Conservation (phyloP, 306 rosid genomes). For the Cicer yamashitae region DNA sequence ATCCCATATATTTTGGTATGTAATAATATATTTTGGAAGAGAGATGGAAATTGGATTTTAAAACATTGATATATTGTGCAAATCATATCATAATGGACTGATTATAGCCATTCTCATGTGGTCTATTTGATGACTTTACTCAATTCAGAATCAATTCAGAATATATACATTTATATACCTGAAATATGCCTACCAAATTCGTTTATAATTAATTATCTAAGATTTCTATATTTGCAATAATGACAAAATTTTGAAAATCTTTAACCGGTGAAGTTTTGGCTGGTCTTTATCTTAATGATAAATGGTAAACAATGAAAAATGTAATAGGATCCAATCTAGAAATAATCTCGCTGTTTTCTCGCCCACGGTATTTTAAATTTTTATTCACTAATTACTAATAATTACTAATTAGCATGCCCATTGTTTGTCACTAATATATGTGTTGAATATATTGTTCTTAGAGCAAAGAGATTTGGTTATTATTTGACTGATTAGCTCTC, state of each 20-base stretch:
- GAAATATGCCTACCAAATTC: constrained; percentile 35
- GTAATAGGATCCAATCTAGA: not conserved
- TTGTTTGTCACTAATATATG: not conserved
- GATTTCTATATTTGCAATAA: constrained; percentile 16
- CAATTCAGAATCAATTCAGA: constrained; percentile 34
- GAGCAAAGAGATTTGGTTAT: not conserved
- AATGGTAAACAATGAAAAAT: constrained; percentile 27
- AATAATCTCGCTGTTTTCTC: not conserved
- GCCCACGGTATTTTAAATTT: constrained; percentile 8
- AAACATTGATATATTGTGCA: not conserved
- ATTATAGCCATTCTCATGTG: constrained; percentile 15
- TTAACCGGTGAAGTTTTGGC: constrained; percentile 9
- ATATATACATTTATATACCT: constrained; percentile 41
- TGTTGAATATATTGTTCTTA: not conserved
- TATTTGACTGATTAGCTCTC: not conserved
- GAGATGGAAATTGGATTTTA: constrained; percentile 3
- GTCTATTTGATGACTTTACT: constrained; percentile 44
- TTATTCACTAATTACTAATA: not conserved
- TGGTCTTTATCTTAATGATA: constrained; percentile 37
- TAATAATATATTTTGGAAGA: constrained; percentile 41
- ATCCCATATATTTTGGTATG: not conserved
- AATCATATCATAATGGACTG: constrained; percentile 33
- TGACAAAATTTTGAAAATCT: constrained; percentile 30
- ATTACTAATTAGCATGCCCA: constrained; percentile 5
- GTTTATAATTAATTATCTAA: constrained; percentile 37